A percentile compares a stretch with the other conserved stretches of the same genome.
Evolutionary conservation across 78 protist genomes (phyloP).

Genomic region (Bodo saltans): DNA sequence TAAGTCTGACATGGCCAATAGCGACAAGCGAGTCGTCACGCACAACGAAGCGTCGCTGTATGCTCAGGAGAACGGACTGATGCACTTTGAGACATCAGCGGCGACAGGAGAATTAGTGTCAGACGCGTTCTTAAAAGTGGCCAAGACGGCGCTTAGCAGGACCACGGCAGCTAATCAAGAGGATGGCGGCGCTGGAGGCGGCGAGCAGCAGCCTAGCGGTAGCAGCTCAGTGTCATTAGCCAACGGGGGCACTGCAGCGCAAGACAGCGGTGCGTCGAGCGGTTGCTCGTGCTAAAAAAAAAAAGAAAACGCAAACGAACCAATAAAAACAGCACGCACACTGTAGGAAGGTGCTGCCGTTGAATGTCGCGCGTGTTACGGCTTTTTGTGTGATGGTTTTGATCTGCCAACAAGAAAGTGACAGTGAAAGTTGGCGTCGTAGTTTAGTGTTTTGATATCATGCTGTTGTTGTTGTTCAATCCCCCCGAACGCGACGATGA

Average conservation of each 20-base stretch:
- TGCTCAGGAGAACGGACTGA: conserved; percentile 40
- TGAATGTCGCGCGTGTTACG: no score
- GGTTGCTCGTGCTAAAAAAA: background rate
- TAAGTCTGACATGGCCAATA: conserved; percentile 85
- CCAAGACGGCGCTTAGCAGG: background rate
- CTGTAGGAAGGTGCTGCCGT: no score
- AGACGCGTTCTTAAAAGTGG: conserved; percentile 60
- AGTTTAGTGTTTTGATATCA: no score
- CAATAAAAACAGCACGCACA: background rate
- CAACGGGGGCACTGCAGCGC: background rate
- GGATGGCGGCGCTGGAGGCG: background rate
- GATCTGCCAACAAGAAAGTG: no score
- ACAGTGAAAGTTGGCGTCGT: no score
- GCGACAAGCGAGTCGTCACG: conserved; percentile 51
- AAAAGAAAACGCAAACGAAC: background rate
- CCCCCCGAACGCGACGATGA: no score
- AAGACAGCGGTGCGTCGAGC: background rate
- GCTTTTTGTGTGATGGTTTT: no score
- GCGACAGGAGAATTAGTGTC: conserved; percentile 63
- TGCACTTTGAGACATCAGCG: conserved; percentile 71
- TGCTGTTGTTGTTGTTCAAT: no score
- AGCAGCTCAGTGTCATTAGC: background rate
- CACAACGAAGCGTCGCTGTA: conserved; percentile 23
- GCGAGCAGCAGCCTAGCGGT: background rate
- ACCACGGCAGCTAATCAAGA: background rate